These are phyloP conservation scores for Calonectria multiphialidica DNA, from an alignment of 2,329 filamentous ascomycete genomes.

Conservation along the genomic window DNA sequence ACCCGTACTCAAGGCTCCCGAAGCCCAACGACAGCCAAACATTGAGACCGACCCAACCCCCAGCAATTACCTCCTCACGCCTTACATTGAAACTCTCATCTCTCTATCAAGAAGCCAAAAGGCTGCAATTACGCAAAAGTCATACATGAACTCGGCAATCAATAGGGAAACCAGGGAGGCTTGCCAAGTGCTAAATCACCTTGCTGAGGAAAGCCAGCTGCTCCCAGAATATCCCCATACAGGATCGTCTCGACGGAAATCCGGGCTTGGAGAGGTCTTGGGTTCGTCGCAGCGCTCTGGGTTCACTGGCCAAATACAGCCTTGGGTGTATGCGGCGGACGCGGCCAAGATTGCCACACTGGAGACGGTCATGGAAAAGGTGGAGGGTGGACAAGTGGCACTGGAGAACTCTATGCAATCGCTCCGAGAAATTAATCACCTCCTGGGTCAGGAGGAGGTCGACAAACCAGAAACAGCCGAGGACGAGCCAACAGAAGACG, in stretches of 20 bases:
- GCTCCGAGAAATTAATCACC: slow-evolving; percentile 61
- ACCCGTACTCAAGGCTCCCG: slow-evolving; percentile 32
- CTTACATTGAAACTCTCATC: slow-evolving; percentile 68
- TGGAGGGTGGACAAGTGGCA: slow-evolving; percentile 69
- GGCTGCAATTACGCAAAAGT: slow-evolving; percentile 67
- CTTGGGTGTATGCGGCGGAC: slow-evolving; percentile 72
- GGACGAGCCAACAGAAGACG: slow-evolving; percentile 42
- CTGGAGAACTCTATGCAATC: slow-evolving; percentile 64
- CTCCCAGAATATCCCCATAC: slow-evolving; percentile 64
- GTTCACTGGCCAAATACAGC: slow-evolving; percentile 59
- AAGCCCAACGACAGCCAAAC: slow-evolving; percentile 17
- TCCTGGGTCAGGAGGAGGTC: slow-evolving; percentile 55
- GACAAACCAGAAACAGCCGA: slow-evolving; percentile 38
- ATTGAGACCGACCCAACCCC: slow-evolving; percentile 33
- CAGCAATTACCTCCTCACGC: slow-evolving; percentile 61
- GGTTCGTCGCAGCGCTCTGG: slow-evolving; percentile 52
- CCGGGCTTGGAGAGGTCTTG: slow-evolving; percentile 60
- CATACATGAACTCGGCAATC: slow-evolving; percentile 65
- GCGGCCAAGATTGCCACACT: slow-evolving; percentile 70
- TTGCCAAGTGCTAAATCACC: slow-evolving; percentile 62
- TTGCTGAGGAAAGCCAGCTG: slow-evolving; percentile 73
- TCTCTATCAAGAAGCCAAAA: slow-evolving; percentile 68
- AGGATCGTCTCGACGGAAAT: slow-evolving; percentile 47
- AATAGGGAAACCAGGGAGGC: slow-evolving; percentile 64
- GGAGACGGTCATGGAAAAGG: slow-evolving; percentile 69